Base-by-base conservation (phyloP, 1,284 basidiomycete species). In the Thecaphora thlaspeos region DNA sequence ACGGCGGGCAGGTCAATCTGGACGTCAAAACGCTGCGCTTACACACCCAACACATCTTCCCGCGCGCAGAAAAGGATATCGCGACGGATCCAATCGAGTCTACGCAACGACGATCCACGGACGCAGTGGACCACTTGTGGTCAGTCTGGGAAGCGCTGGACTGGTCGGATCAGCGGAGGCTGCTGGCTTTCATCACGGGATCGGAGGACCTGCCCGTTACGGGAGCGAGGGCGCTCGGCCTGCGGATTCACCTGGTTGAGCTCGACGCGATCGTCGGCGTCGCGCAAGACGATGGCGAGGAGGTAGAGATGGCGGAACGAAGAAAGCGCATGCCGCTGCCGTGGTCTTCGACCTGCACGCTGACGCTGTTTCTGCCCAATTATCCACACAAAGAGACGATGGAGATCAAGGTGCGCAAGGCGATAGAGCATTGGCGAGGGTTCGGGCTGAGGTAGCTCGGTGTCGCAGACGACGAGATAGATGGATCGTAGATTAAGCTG, bases 121-220 rank as follows among this genome's bases (percentile, higher is more conserved):
- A 17, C 12, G 32, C 15, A 3, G 12, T 45, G 30, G 55, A 52
- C 12, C 10, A 37, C 18, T 65, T 71, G 48, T 71, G 70, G 70
- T 19, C 22, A 9, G 39, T 55, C 17, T 71, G 70, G 70, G 10
- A 46, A 4, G 18, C 8, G 0, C 43, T 71, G 0, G 24, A 32
- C 3, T 34, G 60, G 0, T 22, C 43, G 1, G 49, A 55, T 19
- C 70, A 71, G 48, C 55, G 62, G 15, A 46, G 55, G 15, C 41
- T 71, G 43, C 45, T 71, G 2, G 70, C 66, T n/a, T 71, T 64
- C 45, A 65, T 71, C 38, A 71, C 70, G 18, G 70, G 70, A n/a
- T 60, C 63, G 15, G 48, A 61, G n/a, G 55, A 65, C 18, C 47
- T 71, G 0, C 70, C 70, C 0, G 58, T 61, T 0, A 49, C 60